A percentile compares a stretch with the other conserved stretches of the same genome.
Conservation (phyloP, 768 basidiomycete genomes). For the Ramaria rubella region DNA sequence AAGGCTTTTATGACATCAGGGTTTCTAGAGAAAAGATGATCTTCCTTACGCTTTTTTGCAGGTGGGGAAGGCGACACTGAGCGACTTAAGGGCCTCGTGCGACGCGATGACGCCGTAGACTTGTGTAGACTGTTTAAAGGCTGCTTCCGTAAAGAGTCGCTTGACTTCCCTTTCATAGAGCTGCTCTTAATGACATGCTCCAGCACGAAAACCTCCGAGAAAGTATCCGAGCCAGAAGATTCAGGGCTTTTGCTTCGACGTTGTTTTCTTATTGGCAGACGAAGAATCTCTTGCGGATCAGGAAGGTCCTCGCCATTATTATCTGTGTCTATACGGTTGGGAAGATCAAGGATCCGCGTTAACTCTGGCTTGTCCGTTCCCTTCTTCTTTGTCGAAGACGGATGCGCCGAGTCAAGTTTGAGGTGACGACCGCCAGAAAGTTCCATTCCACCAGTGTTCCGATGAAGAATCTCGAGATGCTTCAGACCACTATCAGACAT, state of each 20-base stretch:
- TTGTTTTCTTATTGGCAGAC: not conserved
- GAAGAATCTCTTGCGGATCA: conserved; percentile 23
- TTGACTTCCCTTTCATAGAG: not conserved
- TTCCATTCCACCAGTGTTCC: conserved; percentile 33
- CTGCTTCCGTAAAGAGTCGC: not conserved
- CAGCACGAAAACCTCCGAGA: not conserved
- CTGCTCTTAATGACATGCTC: no score
- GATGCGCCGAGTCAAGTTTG: conserved; percentile 31
- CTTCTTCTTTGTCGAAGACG: not conserved
- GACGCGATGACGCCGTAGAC: no score
- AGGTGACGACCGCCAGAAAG: conserved; percentile 36
- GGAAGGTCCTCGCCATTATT: conserved; percentile 41
- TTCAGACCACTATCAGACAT: conserved; percentile 27
- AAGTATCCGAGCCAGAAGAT: not conserved
- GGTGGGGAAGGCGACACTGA: no score
- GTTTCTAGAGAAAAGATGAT: no score
- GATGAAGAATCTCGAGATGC: conserved; percentile 40
- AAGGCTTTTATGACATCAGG: no score
- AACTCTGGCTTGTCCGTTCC: conserved; percentile 14
- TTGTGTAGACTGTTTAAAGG: no score
- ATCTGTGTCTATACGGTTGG: conserved; percentile 29
- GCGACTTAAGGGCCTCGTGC: no score
- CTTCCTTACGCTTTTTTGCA: no score
- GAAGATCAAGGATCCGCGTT: conserved; percentile 41
- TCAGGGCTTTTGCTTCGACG: not conserved